Conservation (phyloP, 139 green algal species). For the Chlamydomonas sphaeroides region DNA sequence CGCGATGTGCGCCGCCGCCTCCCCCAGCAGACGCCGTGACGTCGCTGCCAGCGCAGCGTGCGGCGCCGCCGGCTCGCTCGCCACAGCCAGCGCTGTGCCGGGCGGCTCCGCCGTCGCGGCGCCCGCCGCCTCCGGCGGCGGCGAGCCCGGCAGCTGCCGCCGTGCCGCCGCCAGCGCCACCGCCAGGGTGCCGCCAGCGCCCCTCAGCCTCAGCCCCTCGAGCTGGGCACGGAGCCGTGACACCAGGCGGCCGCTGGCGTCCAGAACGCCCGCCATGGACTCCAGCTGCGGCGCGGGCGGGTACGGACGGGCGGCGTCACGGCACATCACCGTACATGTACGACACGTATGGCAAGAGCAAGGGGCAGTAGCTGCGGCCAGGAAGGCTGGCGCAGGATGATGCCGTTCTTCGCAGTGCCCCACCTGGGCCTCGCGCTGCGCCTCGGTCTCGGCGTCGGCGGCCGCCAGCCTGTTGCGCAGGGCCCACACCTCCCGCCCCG, state of each 20-base stretch:
- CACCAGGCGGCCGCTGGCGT: neutral
- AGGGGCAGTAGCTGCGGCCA: no score
- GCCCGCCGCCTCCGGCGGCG: neutral
- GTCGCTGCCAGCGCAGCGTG: neutral
- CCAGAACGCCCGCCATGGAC: neutral
- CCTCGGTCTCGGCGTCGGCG: conserved; percentile 11
- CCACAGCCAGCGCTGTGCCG: neutral
- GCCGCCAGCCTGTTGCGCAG: conserved; percentile 27
- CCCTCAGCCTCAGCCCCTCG: neutral
- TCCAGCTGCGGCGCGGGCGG: neutral
- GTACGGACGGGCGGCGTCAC: neutral
- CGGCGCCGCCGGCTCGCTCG: neutral
- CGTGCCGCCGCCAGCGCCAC: neutral
- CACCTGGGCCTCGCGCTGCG: conserved; percentile 31
- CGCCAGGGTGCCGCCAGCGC: neutral
- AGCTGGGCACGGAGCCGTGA: conserved; percentile 6
- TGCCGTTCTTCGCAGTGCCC: no score
- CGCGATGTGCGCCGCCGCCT: neutral
- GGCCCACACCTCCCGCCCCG: conserved; percentile 27
- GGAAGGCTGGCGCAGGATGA: neutral
- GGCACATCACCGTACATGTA: neutral
- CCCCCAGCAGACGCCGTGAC: conserved; percentile 3
- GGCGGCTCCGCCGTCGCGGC: no score
- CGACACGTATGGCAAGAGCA: no score
- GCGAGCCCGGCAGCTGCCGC: neutral